Conservation (phyloP, 306 rosid species). For the Cicer chorassanicum region DNA sequence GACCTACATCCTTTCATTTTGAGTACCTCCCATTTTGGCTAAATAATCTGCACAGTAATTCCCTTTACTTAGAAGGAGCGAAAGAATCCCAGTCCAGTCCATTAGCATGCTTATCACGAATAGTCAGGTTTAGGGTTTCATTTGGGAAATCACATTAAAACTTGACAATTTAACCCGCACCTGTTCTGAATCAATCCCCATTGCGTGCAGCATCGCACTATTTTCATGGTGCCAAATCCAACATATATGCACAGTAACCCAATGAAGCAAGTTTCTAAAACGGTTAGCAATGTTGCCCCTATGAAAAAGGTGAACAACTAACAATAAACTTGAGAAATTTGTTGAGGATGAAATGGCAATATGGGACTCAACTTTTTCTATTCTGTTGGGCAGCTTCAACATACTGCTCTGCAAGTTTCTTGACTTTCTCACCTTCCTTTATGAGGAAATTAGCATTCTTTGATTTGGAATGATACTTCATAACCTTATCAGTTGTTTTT, state of each 20-base stretch:
- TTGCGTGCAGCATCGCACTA: conserved; percentile 32
- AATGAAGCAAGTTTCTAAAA: conserved; percentile 28
- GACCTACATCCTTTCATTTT: conserved; percentile 9
- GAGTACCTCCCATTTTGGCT: not conserved
- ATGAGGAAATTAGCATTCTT: conserved; percentile 90
- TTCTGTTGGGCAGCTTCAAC: conserved; percentile 80
- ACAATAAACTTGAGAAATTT: conserved; percentile 25
- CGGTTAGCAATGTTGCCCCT: conserved; percentile 10
- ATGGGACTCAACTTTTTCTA: conserved; percentile 50
- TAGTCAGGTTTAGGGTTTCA: not conserved
- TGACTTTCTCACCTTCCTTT: conserved; percentile 98
- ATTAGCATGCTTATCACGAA: not conserved
- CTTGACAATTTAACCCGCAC: too few species aligned
- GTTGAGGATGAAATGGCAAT: conserved; percentile 31
- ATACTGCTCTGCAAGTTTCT: conserved; percentile 94
- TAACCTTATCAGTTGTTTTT: conserved; percentile 88
- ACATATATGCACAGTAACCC: conserved; percentile 37
- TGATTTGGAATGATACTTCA: conserved; percentile 86
- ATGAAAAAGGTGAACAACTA: not conserved
- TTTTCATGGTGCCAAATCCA: conserved; percentile 38
- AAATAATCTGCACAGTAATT: not conserved
- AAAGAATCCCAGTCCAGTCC: conserved; percentile 3
- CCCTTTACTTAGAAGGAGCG: not conserved
- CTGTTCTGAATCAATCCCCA: conserved; percentile 9
- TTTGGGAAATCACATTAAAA: too few species aligned